Conservation (phyloP, 192 early-diverging fungal genomes). For the Linnemannia elongata region DNA sequence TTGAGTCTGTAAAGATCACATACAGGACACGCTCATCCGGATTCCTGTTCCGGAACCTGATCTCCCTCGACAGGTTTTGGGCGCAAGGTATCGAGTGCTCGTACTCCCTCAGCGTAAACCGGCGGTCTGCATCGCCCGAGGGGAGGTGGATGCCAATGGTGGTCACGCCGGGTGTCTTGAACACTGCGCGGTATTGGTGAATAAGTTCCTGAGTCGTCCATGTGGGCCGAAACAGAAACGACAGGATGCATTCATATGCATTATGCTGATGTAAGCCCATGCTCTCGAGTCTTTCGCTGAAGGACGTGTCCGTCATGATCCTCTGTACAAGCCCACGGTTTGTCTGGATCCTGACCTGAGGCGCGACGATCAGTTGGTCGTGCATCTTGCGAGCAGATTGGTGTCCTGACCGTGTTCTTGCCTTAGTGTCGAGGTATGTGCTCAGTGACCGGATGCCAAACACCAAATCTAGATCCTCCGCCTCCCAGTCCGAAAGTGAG, state of each 20-base stretch:
- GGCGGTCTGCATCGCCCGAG: background rate
- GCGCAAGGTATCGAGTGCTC: constrained; percentile 13
- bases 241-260: constrained; percentile 19
- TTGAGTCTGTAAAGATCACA: constrained; percentile 16
- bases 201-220: background rate
- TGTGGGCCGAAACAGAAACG: constrained; percentile 11
- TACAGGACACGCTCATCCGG: background rate
- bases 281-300: constrained; percentile 5
- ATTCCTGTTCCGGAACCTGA: background rate
- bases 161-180: background rate
- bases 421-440: constrained; percentile 1
- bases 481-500: background rate
- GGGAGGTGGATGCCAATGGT: constrained; percentile 11
- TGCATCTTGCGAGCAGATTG: background rate
- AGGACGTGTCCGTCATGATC: constrained; percentile 10
- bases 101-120: background rate
- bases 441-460: constrained; percentile 7
- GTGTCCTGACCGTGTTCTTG: constrained; percentile 3
- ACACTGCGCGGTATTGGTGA: constrained; percentile 19
- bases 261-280: constrained; percentile 11
- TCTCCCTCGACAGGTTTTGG: background rate
- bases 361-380: background rate
- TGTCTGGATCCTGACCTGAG: background rate
- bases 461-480: background rate
- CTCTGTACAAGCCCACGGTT: constrained; percentile 16